A percentile compares a stretch with the other conserved stretches of the same genome.
Conservation (phyloP, 306 rosid species). For the Canavalia ensiformis region DNA sequence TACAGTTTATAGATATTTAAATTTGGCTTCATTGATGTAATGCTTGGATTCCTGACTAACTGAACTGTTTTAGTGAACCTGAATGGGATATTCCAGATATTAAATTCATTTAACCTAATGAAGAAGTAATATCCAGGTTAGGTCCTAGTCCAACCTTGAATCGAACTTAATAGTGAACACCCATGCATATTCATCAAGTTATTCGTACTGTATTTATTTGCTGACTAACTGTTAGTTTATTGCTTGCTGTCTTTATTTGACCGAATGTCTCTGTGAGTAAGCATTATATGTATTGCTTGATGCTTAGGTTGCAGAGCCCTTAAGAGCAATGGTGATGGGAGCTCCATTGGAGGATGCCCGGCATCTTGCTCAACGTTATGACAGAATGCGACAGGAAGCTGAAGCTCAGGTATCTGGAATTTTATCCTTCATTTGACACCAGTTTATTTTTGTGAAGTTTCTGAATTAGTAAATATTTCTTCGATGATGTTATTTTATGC, state of each 20-base stretch:
- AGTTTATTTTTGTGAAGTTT: not conserved
- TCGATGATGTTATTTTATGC: slow-evolving; percentile 19
- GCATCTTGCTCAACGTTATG: slow-evolving; percentile 96
- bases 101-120: slow-evolving; percentile 31
- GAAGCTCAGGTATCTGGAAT: slow-evolving; percentile 83
- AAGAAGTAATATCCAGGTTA: slow-evolving; percentile 27
- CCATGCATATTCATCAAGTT: slow-evolving; percentile 6
- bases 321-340: slow-evolving; percentile 95
- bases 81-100: slow-evolving; percentile 16
- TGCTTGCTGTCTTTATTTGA: slow-evolving; percentile 37
- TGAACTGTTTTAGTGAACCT: slow-evolving; percentile 5
- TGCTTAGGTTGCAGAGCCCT: slow-evolving; percentile 89
- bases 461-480: slow-evolving; percentile 33
- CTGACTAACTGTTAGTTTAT: slow-evolving; percentile 28
- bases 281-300: slow-evolving; percentile 42
- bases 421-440: slow-evolving; percentile 13
- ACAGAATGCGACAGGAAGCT: slow-evolving; percentile 94
- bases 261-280: slow-evolving; percentile 5
- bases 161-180: not conserved
- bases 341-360: slow-evolving; percentile 97
- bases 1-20: not conserved
- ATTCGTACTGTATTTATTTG: slow-evolving; percentile 23
- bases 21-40: not conserved
- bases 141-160: slow-evolving; percentile 18
- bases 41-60: not conserved